A percentile compares a stretch with the other conserved stretches of the same genome.
phyloP scores from a whole-genome alignment of 345 rosid genomes.

The Toxicodendron radicans region DNA sequence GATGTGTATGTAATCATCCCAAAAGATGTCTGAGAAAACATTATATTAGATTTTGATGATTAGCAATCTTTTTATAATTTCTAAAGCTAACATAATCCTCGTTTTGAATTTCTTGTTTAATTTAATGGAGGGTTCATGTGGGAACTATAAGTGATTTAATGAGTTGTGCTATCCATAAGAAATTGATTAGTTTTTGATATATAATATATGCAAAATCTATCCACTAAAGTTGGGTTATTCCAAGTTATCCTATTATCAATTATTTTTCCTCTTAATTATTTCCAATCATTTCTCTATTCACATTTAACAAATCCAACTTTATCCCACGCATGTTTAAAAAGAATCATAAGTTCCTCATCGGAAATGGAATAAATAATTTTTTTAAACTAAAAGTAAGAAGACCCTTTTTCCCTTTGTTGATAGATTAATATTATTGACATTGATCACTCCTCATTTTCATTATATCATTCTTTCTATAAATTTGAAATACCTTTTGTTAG shows the following conservation, averaged over 20 bases:
- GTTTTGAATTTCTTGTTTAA: too few relatives aligned
- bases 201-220: neutral
- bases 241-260: neutral
- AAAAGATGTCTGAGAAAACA: neutral
- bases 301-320: too few relatives aligned
- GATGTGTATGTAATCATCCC: constrained; percentile 4
- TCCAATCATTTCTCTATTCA: too few relatives aligned
- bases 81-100: too few relatives aligned
- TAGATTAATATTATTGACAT: neutral
- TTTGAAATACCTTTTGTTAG: neutral
- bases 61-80: too few relatives aligned
- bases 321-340: constrained; percentile 2
- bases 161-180: neutral
- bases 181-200: neutral
- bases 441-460: neutral
- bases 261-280: too few relatives aligned
- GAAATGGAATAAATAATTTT: neutral
- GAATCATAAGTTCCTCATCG: neutral
- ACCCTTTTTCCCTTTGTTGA: neutral
- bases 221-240: neutral
- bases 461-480: neutral
- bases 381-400: neutral
- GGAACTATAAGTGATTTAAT: neutral
- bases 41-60: neutral
- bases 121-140: neutral